phyloP scores from a whole-genome alignment of 2,329 filamentous ascomycete species.

The Phialophora macrospora region DNA sequence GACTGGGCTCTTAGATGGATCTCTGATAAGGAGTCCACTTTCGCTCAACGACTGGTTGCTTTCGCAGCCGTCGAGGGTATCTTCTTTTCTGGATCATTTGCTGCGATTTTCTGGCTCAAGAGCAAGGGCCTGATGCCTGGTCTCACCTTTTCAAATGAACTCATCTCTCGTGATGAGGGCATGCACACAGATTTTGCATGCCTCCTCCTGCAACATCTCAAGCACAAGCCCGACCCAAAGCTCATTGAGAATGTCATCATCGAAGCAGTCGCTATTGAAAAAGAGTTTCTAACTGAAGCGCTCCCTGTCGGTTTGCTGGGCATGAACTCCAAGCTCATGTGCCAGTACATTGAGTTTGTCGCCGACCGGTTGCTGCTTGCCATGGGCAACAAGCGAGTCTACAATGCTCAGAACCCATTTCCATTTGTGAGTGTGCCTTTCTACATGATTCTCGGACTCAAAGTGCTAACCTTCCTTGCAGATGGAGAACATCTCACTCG shows the following conservation, averaged over 20 bases:
- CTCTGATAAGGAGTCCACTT: conserved; percentile 87
- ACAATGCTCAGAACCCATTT: conserved; percentile 93
- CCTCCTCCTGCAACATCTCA: conserved; percentile 95
- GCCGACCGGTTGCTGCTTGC: conserved; percentile 92
- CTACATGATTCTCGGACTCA: background rate
- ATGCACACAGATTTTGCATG: conserved; percentile 99
- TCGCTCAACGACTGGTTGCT: conserved; percentile 91
- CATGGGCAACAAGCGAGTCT: conserved; percentile 92
- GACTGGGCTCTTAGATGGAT: conserved; percentile 98
- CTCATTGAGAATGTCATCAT: conserved; percentile 86
- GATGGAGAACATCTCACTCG: conserved; percentile 99
- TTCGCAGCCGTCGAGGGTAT: conserved; percentile 99
- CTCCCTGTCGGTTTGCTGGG: conserved; percentile 90
- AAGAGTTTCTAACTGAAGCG: conserved; percentile 97
- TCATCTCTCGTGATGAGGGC: conserved; percentile 98
- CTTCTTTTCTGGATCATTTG: conserved; percentile 99
- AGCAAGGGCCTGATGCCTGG: conserved; percentile 99
- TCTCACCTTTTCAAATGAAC: conserved; percentile 98
- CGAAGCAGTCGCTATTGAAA: conserved; percentile 91
- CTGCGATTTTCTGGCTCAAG: conserved; percentile 99
- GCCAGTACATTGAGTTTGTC: conserved; percentile 99
- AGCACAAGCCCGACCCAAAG: conserved; percentile 83
- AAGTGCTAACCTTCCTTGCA: conserved; percentile 13
- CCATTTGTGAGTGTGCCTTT: conserved; percentile 67
- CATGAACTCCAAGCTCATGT: conserved; percentile 98